Percentiles rank a stretch among this genome's conserved stretches.
Conservation (phyloP, 768 basidiomycete species). For the Lyophyllum decastes region DNA sequence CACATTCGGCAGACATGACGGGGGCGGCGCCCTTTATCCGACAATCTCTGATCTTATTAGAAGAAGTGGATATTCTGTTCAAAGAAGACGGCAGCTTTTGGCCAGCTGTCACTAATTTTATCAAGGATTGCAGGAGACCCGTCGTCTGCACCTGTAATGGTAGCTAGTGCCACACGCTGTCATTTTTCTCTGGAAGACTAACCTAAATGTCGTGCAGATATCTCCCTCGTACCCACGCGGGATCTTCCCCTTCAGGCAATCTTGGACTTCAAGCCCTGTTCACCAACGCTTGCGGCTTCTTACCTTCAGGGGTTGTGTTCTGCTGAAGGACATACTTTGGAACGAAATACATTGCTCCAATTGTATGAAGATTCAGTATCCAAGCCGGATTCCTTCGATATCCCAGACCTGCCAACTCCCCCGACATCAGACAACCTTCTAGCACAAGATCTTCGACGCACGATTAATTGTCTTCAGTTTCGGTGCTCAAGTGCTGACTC, state of each 20-base stretch:
- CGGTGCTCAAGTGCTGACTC: constrained; percentile 31
- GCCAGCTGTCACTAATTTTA: constrained; percentile 78
- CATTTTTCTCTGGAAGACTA: constrained; percentile 1
- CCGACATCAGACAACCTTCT: constrained; percentile 21
- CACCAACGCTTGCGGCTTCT: constrained; percentile 52
- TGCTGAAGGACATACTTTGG: constrained; percentile 52
- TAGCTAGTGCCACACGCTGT: constrained; percentile 35
- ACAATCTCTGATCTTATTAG: constrained; percentile 89
- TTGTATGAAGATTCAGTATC: constrained; percentile 42
- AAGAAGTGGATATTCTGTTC: constrained; percentile 95
- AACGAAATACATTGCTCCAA: constrained; percentile 40
- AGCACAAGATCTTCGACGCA: constrained; percentile 61
- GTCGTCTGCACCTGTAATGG: constrained; percentile 96
- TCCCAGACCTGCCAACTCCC: constrained; percentile 27
- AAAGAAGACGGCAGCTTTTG: constrained; percentile 86
- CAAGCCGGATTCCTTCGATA: constrained; percentile 31
- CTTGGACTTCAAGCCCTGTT: constrained; percentile 65
- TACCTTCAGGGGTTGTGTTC: constrained; percentile 70
- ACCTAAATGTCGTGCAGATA: constrained; percentile 47
- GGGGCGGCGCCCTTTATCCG: constrained; percentile 39
- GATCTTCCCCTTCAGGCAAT: constrained; percentile 79
- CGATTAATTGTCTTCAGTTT: constrained; percentile 66
- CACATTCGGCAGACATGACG: constrained; percentile 3
- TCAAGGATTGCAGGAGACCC: constrained; percentile 82
- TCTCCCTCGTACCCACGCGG: constrained; percentile 64